Evolutionary conservation across 345 rosid species (phyloP).

Genomic region (Moricandia moricandioides): DNA sequence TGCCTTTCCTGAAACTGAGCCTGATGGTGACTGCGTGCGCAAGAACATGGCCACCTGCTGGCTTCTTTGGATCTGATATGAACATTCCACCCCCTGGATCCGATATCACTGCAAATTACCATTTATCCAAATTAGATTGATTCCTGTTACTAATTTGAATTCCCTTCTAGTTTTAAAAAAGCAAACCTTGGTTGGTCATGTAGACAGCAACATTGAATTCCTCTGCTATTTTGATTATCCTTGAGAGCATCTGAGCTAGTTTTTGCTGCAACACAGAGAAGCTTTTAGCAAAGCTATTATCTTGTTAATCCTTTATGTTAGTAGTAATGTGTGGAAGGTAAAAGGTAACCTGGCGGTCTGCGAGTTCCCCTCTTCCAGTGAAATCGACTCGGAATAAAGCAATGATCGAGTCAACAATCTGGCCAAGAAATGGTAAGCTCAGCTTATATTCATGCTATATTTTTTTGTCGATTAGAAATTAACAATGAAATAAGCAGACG

Average conservation of each 20-base stretch:
- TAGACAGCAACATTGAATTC: conserved; percentile 77
- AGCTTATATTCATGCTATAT: neutral
- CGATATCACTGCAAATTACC: conserved; percentile 56
- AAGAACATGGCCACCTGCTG: conserved; percentile 87
- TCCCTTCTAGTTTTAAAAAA: neutral
- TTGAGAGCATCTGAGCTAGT: conserved; percentile 56
- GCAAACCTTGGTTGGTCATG: conserved; percentile 69
- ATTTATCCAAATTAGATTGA: too few relatives aligned
- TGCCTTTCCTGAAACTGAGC: conserved; percentile 89
- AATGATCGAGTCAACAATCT: conserved; percentile 84
- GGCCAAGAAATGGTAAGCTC: conserved; percentile 9
- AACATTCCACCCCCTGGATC: conserved; percentile 90
- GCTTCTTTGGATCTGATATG: conserved; percentile 89
- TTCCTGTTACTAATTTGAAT: too few relatives aligned
- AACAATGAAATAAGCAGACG: neutral
- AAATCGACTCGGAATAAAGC: conserved; percentile 86
- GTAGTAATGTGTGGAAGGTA: neutral
- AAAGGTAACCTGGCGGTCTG: conserved; percentile 67
- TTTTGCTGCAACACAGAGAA: conserved; percentile 70
- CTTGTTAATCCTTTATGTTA: neutral
- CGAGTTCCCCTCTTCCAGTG: conserved; percentile 92
- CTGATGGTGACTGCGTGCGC: conserved; percentile 86
- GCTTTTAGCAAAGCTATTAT: conserved; percentile 8
- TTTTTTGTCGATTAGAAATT: neutral
- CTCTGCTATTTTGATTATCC: neutral